Conservation (phyloP, 139 green algal species). For the Chlorella sp. region DNA sequence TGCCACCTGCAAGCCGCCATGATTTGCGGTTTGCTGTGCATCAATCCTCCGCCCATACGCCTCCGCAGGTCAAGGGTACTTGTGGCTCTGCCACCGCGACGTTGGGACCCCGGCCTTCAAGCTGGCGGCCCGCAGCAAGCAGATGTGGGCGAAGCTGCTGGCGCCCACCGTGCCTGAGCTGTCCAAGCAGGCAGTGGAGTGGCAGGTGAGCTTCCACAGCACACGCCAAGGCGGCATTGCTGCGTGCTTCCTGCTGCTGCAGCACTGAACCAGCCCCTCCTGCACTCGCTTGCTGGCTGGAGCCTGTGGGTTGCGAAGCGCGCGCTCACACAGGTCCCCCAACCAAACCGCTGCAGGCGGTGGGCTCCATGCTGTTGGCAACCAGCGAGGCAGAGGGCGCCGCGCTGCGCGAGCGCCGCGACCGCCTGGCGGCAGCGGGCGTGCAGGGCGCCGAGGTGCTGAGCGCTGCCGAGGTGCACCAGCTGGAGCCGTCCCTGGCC, state of each 20-base stretch:
- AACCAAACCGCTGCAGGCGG: constrained; percentile 22
- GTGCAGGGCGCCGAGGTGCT: constrained; percentile 20
- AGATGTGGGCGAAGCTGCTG: constrained; percentile 54
- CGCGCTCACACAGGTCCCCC: no score
- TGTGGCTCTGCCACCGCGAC: constrained; percentile 72
- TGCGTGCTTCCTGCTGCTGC: no score
- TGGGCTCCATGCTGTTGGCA: constrained; percentile 68
- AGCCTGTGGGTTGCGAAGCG: no score
- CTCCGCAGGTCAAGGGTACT: constrained; percentile 69
- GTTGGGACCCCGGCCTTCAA: constrained; percentile 47
- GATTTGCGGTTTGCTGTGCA: neutral
- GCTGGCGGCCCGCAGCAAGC: constrained; percentile 58
- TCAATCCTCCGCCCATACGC: neutral
- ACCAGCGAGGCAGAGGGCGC: constrained; percentile 46
- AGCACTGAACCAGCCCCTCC: no score
- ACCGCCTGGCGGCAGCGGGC: constrained; percentile 40
- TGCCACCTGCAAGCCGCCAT: no score
- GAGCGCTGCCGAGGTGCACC: neutral
- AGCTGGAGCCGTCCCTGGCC: constrained; percentile 25
- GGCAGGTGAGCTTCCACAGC: constrained; percentile 45
- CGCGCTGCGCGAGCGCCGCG: constrained; percentile 41
- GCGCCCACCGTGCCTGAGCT: neutral
- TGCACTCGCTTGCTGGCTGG: no score
- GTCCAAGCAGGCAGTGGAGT: constrained; percentile 38
- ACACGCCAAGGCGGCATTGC: neutral